Percentiles rank a stretch among this genome's conserved stretches.
phyloP scores from a whole-genome alignment of 176 grass and related monocot genomes.

The Cocos nucifera region DNA sequence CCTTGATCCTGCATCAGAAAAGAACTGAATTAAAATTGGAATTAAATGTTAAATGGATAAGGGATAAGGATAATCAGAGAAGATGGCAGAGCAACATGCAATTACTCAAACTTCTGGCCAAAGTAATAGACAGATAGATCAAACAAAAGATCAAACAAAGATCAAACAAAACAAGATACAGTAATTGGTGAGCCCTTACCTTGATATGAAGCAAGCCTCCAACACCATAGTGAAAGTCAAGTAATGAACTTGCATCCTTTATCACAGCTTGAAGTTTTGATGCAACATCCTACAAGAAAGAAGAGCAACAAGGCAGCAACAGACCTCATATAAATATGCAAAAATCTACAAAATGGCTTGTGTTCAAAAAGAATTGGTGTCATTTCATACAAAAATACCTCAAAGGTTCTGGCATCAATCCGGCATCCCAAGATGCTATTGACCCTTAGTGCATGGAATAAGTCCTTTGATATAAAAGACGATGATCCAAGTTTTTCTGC shows the following conservation, averaged over 20 bases:
- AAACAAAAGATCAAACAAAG: no score
- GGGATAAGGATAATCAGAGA: no score
- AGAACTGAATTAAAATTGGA: no score
- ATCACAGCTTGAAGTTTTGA: conserved; percentile 47
- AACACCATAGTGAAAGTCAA: conserved; percentile 70
- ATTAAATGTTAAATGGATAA: no score
- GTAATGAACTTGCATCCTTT: conserved; percentile 67
- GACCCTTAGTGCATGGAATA: conserved; percentile 47
- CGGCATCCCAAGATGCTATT: conserved; percentile 31
- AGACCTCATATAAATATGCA: no score
- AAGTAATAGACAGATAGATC: no score
- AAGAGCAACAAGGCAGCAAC: conserved; percentile 8
- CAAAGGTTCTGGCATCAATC: conserved; percentile 19
- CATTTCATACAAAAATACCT: conserved; percentile 15
- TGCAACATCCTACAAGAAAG: conserved; percentile 47
- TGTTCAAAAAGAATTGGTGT: no score
- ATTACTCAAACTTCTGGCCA: no score
- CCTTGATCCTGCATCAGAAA: conserved; percentile 54
- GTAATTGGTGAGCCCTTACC: conserved; percentile 22
- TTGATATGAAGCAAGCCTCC: conserved; percentile 67
- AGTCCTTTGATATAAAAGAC: conserved; percentile 33
- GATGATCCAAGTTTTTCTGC: conserved; percentile 26
- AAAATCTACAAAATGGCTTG: no score
- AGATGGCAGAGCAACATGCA: no score
- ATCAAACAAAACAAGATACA: no score